A percentile compares a stretch with the other conserved stretches of the same genome.
These are phyloP conservation scores for Oryza officinalis DNA, from an alignment of 176 grass and related monocot species.

Conservation along the genomic window DNA sequence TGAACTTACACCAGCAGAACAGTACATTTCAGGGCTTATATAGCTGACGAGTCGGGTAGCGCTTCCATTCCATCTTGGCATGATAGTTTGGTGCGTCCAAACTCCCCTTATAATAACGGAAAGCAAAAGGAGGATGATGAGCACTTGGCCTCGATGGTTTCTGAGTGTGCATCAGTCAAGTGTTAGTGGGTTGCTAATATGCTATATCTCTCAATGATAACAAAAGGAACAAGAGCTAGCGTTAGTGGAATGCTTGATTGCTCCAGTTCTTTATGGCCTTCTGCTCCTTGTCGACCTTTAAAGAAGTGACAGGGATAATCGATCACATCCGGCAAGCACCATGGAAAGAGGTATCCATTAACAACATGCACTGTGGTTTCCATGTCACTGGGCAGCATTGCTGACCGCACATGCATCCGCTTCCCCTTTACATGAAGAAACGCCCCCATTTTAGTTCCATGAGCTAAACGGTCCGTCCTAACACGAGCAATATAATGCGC, in stretches of 20 bases:
- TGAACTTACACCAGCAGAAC: constrained; percentile 28
- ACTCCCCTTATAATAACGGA: constrained; percentile 47
- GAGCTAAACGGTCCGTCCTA: background rate
- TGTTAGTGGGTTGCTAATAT: constrained; percentile 48
- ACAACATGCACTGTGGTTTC: constrained; percentile 36
- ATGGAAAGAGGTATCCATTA: background rate
- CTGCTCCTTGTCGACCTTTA: background rate
- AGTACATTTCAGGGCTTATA: constrained; percentile 34
- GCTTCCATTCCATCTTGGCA: background rate
- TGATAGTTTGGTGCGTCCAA: background rate
- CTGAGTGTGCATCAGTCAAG: constrained; percentile 43
- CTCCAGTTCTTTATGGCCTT: constrained; percentile 1
- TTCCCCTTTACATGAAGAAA: background rate
- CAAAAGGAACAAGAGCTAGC: constrained; percentile 12
- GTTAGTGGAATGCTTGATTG: constrained; percentile 37
- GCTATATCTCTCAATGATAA: background rate
- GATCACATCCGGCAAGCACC: constrained; percentile 15
- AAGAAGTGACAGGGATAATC: background rate
- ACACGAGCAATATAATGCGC: no score
- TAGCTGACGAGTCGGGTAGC: constrained; percentile 10
- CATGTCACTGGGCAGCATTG: constrained; percentile 23
- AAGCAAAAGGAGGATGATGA: constrained; percentile 39
- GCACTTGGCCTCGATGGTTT: constrained; percentile 45
- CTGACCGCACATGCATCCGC: background rate
- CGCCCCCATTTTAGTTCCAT: background rate